Conservation (phyloP, 2,329 filamentous ascomycete species). For the Penicillium sp. region DNA sequence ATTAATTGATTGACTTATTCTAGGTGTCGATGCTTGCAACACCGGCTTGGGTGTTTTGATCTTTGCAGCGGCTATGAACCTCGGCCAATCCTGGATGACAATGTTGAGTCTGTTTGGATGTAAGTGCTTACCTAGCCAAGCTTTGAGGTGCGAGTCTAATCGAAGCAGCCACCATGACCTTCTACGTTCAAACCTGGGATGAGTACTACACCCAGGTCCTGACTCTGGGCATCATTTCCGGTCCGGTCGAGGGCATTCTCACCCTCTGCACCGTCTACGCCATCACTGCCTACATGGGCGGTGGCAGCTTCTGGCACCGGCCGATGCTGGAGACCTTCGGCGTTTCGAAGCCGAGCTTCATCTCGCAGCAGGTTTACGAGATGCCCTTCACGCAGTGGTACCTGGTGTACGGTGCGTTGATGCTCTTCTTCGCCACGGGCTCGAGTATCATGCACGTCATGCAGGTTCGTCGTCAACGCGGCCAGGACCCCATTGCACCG, state of each 20-base stretch:
- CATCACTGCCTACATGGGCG: slow-evolving; percentile 81
- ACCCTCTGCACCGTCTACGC: slow-evolving; percentile 81
- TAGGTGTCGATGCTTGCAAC: slow-evolving; percentile 88
- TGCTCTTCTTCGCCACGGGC: slow-evolving; percentile 83
- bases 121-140: slow-evolving; percentile 47
- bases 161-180: slow-evolving; percentile 76
- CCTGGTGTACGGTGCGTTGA: slow-evolving; percentile 79
- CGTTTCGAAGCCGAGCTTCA: slow-evolving; percentile 63
- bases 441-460: slow-evolving; percentile 79
- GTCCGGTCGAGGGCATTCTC: slow-evolving; percentile 91
- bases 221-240: slow-evolving; percentile 88
- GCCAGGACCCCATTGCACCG: slow-evolving; percentile 66
- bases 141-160: slow-evolving; percentile 9
- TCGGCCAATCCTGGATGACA: slow-evolving; percentile 90
- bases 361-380: slow-evolving; percentile 75
- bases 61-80: slow-evolving; percentile 89
- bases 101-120: slow-evolving; percentile 81
- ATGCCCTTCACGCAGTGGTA: slow-evolving; percentile 92
- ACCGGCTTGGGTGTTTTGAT: slow-evolving; percentile 91
- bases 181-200: slow-evolving; percentile 99
- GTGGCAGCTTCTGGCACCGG: slow-evolving; percentile 91
- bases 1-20: neutral
- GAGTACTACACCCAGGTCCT: slow-evolving; percentile 98
- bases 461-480: slow-evolving; percentile 74
- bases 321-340: slow-evolving; percentile 74